Evolutionary conservation across 148 eudicot species (phyloP).

Genomic region (Camellia granthamiana): DNA sequence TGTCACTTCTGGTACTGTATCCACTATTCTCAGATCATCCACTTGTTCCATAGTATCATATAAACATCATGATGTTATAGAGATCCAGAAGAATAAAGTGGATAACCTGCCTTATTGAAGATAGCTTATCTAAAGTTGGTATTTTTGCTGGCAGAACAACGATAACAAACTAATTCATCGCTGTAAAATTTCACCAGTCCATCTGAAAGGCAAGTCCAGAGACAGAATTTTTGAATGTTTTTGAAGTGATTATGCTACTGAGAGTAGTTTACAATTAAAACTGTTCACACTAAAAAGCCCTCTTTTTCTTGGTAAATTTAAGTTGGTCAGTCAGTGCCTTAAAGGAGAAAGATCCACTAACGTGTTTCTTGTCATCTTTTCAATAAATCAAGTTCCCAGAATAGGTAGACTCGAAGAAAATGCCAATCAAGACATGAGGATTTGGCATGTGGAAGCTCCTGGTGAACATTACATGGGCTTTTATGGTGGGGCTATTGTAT

Average conservation of each 20-base stretch:
- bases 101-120: neutral
- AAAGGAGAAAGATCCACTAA: neutral
- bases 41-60: neutral
- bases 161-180: neutral
- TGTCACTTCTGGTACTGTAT: too few relatives aligned
- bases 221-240: neutral
- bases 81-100: neutral
- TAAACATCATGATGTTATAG: neutral
- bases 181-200: neutral
- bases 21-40: neutral
- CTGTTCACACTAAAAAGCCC: neutral
- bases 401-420: neutral
- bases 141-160: neutral
- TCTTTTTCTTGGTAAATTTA: neutral
- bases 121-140: neutral
- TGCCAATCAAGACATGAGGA: neutral
- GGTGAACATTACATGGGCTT: neutral
- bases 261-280: neutral
- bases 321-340: neutral
- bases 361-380: neutral
- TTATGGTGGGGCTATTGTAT: neutral
- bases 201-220: neutral
- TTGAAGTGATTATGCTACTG: neutral
- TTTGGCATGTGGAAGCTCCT: constrained; percentile 2
- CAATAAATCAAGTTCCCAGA: neutral